Conservation (phyloP, 768 basidiomycete genomes). For the Tylopilus balloui region DNA sequence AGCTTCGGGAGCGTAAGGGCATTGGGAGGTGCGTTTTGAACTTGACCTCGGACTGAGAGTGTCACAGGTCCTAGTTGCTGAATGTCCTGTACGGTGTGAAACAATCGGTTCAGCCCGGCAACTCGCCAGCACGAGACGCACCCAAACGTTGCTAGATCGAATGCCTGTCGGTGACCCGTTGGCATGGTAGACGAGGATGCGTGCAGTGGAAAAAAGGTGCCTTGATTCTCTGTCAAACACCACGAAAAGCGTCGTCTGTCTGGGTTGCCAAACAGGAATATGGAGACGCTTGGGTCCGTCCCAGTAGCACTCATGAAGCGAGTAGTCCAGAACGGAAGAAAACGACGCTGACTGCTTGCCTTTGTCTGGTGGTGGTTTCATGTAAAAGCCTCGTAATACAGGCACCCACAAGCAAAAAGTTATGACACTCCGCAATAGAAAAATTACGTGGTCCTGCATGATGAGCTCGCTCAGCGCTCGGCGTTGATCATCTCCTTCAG, state of each 20-base stretch:
- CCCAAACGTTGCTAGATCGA: slow-evolving; percentile 16
- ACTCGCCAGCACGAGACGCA: slow-evolving; percentile 6
- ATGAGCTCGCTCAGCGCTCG: background rate
- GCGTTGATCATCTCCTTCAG: no score
- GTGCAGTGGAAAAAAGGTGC: slow-evolving; percentile 20
- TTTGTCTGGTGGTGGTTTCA: slow-evolving; percentile 21
- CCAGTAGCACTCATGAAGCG: slow-evolving; percentile 21
- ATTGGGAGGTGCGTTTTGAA: slow-evolving; percentile 7
- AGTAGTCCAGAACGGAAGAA: slow-evolving; percentile 5
- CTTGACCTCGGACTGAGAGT: slow-evolving; percentile 9
- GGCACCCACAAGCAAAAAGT: background rate
- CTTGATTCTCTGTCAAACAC: slow-evolving; percentile 22
- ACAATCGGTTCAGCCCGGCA: background rate
- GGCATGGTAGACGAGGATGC: slow-evolving; percentile 17
- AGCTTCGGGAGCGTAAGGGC: slow-evolving; percentile 16
- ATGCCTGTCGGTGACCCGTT: slow-evolving; percentile 4
- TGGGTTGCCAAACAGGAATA: slow-evolving; percentile 23
- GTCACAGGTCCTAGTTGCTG: slow-evolving; percentile 10
- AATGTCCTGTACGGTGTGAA: slow-evolving; percentile 12
- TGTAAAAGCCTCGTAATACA: slow-evolving; percentile 9
- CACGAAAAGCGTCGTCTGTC: slow-evolving; percentile 20
- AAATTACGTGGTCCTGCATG: background rate
- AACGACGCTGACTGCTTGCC: slow-evolving; percentile 9
- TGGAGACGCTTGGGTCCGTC: slow-evolving; percentile 20
- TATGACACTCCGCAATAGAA: background rate